phyloP scores from a whole-genome alignment of 139 green algal genomes.

The Asterochloris sp. region DNA sequence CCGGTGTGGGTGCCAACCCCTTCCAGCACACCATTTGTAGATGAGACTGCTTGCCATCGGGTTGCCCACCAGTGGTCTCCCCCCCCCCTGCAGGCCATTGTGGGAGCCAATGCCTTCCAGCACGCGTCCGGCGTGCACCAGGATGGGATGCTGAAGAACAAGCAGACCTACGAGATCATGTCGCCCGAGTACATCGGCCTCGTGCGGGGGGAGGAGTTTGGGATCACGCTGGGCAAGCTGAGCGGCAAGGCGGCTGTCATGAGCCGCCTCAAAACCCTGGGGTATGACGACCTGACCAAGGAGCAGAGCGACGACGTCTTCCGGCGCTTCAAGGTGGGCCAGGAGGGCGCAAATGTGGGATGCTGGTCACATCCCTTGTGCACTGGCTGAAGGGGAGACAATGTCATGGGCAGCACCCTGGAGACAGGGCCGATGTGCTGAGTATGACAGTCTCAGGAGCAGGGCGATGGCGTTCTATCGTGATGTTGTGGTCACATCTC shows the following conservation, averaged over 20 bases:
- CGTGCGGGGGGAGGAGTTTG: constrained; percentile 66
- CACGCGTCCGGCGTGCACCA: constrained; percentile 98
- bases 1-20: too few species aligned
- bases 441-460: too few species aligned
- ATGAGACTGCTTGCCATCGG: too few species aligned
- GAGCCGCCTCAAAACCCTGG: constrained; percentile 73
- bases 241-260: constrained; percentile 80
- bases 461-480: too few species aligned
- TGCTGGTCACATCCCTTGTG: too few species aligned
- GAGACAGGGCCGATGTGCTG: too few species aligned
- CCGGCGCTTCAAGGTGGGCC: constrained; percentile 80
- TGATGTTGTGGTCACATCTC: too few species aligned
- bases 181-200: constrained; percentile 92
- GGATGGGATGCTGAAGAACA: constrained; percentile 79
- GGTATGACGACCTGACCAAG: constrained; percentile 65
- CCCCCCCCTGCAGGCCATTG: constrained; percentile 71
- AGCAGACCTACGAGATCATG: constrained; percentile 98
- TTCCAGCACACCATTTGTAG: too few species aligned
- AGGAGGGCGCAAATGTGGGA: too few species aligned
- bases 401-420: too few species aligned
- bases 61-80: too few species aligned
- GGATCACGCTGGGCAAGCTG: constrained; percentile 86
- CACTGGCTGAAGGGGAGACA: too few species aligned
- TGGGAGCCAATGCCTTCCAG: constrained; percentile 98
- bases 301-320: constrained; percentile 91